phyloP scores from a whole-genome alignment of 2,329 filamentous ascomycete species.

The Ceratocystis cubensis region DNA sequence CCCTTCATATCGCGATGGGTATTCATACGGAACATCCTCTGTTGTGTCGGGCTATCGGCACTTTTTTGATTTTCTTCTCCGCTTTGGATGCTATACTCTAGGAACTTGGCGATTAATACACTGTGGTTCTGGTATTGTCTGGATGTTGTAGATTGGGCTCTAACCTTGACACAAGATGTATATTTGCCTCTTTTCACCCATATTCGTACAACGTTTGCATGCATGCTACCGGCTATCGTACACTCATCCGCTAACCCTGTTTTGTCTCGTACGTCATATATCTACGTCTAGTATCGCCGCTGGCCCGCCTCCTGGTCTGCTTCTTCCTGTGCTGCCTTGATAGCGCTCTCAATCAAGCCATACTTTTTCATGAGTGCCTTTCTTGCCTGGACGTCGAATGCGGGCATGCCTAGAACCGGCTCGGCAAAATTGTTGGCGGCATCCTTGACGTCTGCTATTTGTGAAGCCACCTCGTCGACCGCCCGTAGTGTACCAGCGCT shows the following conservation, averaged over 20 bases:
- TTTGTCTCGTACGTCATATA: not conserved
- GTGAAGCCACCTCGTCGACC: constrained; percentile 10
- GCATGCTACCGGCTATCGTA: constrained; percentile 2
- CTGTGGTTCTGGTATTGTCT: too few relatives aligned
- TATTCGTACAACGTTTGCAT: not conserved
- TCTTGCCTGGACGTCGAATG: constrained; percentile 7
- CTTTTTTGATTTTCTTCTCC: too few relatives aligned
- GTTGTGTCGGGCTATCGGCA: too few relatives aligned
- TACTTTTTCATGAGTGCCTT: constrained; percentile 9
- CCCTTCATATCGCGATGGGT: too few relatives aligned
- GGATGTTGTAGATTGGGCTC: too few relatives aligned
- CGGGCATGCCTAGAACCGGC: not conserved
- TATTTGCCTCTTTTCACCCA: not conserved
- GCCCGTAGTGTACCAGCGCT: constrained; percentile 10
- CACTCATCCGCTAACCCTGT: not conserved
- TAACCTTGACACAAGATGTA: too few relatives aligned
- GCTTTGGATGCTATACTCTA: too few relatives aligned
- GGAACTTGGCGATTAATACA: too few relatives aligned
- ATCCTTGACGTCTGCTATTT: constrained; percentile 4
- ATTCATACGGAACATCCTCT: too few relatives aligned
- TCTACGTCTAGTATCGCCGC: not conserved
- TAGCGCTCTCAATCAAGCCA: not conserved
- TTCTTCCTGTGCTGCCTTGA: not conserved
- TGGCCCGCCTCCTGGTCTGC: not conserved
- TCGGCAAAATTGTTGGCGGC: constrained; percentile 13